phyloP scores from a whole-genome alignment of 352 stramenopile species.

The Peronosclerospora sorghi region DNA sequence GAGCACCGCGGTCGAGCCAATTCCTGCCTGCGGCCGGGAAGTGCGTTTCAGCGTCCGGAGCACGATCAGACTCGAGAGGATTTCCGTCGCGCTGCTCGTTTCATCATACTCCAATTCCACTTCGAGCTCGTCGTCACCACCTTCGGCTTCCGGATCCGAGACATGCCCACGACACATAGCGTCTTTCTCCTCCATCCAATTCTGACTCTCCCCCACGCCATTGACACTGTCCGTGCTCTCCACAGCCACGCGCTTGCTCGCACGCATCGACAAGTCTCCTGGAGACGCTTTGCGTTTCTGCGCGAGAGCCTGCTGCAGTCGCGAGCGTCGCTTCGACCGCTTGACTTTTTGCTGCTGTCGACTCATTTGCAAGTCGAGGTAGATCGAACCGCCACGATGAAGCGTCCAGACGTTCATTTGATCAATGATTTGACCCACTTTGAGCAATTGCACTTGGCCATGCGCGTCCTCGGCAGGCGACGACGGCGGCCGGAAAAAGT shows the following conservation, averaged over 20 bases:
- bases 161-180: constrained; percentile 24
- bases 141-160: constrained; percentile 21
- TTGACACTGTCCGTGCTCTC: constrained; percentile 19
- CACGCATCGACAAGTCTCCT: constrained; percentile 20
- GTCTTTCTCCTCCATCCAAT: constrained; percentile 1
- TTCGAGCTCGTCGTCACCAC: constrained; percentile 44
- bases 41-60: constrained; percentile 57
- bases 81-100: constrained; percentile 61
- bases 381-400: constrained; percentile 75
- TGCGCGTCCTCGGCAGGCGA: constrained; percentile 59
- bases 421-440: constrained; percentile 82
- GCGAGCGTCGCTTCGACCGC: constrained; percentile 32
- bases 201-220: constrained; percentile 15
- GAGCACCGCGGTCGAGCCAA: constrained; percentile 32
- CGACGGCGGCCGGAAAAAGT: constrained; percentile 69
- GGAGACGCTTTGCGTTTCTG: constrained; percentile 34
- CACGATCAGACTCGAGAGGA: constrained; percentile 69
- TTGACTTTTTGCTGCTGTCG: constrained; percentile 79
- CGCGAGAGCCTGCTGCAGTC: constrained; percentile 8
- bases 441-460: constrained; percentile 73
- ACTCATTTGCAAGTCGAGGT: constrained; percentile 81
- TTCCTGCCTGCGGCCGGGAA: constrained; percentile 27
- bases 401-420: constrained; percentile 82
- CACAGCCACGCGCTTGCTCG: constrained; percentile 28
- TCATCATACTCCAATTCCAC: constrained; percentile 58